A percentile compares a stretch with the other conserved stretches of the same genome.
Conservation (phyloP, 1,139 yeast genomes). For the Saccharomycopsis crataegensis region DNA sequence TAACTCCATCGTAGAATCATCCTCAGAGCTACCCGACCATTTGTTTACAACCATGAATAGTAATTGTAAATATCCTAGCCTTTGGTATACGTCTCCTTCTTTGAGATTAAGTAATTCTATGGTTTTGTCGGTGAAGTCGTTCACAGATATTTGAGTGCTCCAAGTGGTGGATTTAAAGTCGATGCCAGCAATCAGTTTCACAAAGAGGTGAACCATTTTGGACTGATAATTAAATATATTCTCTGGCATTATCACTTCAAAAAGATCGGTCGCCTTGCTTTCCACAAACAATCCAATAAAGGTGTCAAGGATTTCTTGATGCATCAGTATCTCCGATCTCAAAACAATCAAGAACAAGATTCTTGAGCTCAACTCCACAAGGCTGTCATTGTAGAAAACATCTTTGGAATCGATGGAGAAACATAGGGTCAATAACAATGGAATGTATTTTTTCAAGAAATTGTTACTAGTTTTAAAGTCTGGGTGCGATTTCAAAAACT, state of each 20-base stretch:
- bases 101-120: background rate
- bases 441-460: conserved; percentile 4
- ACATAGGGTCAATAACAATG: conserved; percentile 19
- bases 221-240: conserved; percentile 31
- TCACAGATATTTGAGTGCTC: background rate
- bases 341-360: conserved; percentile 28
- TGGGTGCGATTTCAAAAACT: conserved; percentile 15
- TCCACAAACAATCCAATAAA: conserved; percentile 26
- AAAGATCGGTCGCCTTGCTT: conserved; percentile 1
- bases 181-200: conserved; percentile 43
- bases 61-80: conserved; percentile 53
- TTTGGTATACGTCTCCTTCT: conserved; percentile 26
- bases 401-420: conserved; percentile 8
- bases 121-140: background rate
- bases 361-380: conserved; percentile 28
- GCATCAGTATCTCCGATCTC: conserved; percentile 23
- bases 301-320: conserved; percentile 30
- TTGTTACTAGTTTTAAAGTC: conserved; percentile 20
- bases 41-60: conserved; percentile 56
- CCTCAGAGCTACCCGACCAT: conserved; percentile 26
- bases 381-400: conserved; percentile 20
- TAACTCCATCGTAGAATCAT: background rate
- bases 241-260: background rate
- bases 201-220: conserved; percentile 41
- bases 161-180: conserved; percentile 31